A percentile compares a stretch with the other conserved stretches of the same genome.
These are phyloP conservation scores for Nidula microcarpa DNA, from an alignment of 768 basidiomycete genomes.

Conservation along the genomic window DNA sequence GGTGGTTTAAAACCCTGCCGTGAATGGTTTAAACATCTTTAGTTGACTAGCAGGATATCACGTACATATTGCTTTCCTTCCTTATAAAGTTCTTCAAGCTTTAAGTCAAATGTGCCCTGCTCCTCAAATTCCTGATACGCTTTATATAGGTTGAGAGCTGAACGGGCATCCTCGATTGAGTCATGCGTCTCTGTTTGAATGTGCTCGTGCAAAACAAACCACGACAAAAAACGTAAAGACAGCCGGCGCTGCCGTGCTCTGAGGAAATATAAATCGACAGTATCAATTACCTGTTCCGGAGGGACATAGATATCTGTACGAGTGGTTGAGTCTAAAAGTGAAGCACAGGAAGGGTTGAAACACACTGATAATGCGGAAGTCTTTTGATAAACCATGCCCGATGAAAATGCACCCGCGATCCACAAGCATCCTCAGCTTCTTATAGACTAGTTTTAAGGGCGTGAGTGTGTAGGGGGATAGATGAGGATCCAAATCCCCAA, in stretches of 20 bases:
- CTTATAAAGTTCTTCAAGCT: slow-evolving; percentile 81
- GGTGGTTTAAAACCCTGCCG: slow-evolving; percentile 60
- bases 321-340: not conserved
- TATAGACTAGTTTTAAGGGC: slow-evolving; percentile 96
- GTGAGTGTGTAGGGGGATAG: slow-evolving; percentile 86
- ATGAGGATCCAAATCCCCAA: slow-evolving; percentile 87
- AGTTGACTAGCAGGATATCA: slow-evolving; percentile 5
- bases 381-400: slow-evolving; percentile 95
- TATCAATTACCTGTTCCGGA: slow-evolving; percentile 93
- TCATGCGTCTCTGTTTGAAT: slow-evolving; percentile 96
- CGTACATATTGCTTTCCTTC: slow-evolving; percentile 74
- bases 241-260: slow-evolving; percentile 79
- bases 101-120: slow-evolving; percentile 76
- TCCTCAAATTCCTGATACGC: slow-evolving; percentile 76
- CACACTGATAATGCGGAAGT: slow-evolving; percentile 97
- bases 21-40: not conserved
- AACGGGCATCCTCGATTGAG: slow-evolving; percentile 95
- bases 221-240: slow-evolving; percentile 89
- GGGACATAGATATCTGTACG: slow-evolving; percentile 89
- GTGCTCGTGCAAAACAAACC: slow-evolving; percentile 88
- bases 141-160: slow-evolving; percentile 82
- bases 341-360: slow-evolving; percentile 1
- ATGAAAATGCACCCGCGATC: slow-evolving; percentile 96
- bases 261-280: slow-evolving; percentile 93
- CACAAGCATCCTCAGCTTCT: slow-evolving; percentile 90